Evolutionary conservation across 495 filamentous ascomycete genomes (phyloP), one percentile per base, ranked within the genome.

Genomic region (Daldinia loculata): DNA sequence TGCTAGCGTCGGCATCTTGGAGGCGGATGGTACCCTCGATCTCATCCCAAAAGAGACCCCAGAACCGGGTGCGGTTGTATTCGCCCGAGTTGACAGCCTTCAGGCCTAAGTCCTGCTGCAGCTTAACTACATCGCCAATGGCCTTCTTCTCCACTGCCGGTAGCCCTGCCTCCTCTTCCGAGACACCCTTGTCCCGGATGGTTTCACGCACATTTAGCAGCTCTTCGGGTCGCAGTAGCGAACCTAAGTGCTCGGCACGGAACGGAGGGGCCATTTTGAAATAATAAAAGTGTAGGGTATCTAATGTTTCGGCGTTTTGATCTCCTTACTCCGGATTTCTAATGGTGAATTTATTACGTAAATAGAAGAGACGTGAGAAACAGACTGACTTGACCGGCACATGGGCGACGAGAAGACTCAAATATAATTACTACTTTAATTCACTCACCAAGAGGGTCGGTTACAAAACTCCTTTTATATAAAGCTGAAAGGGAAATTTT

Each of bases 241-340:
- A 94, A 70, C 93, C 93, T 69, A 97, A 81, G 74, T 95, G 92
- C 83, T 95, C 93, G 52, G 92, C 93, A 68, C 91, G 87, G 81
- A 93, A 95, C 17, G 93, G 92, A 50, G 91, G 90, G 4, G 74
- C 65, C 75, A 77, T 77, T n/a, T 59, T 65, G 3, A 58, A 14
- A 24, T 29, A 14, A 24, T 48, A 48, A 12, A 26, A 45, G 27
- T 29, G 3, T 59, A 48, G 12, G n/a, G 57, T 0, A 36, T 3
- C 3, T 36, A 11, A 66, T 29, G 15, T 56, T 22, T 39, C 26
- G 34, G 24, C 34, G 29, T n/a, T 63, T n/a, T 48, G 2, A 19
- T 14, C 12, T 43, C 12, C 24, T n/a, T 19, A 32, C 27, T 56
- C 51, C 3, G 36, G 43, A 6, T 45, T 39, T 41, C 27, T 43